A percentile compares a stretch with the other conserved stretches of the same genome.
Conservation (phyloP, 2,329 filamentous ascomycete species). For the Zymoseptoria ardabiliae region DNA sequence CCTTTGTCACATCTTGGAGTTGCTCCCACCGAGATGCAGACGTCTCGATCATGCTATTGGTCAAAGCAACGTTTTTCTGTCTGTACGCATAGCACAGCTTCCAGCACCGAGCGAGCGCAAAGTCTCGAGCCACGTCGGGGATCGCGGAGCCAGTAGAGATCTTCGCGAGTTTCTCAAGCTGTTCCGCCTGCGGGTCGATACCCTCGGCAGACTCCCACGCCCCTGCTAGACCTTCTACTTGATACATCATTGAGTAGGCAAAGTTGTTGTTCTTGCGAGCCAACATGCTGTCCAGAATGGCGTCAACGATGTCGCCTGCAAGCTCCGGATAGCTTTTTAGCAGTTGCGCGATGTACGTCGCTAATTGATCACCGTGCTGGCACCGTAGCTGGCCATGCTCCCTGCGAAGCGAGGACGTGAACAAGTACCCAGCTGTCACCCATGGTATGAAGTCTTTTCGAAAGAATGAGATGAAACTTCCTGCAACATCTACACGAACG, state of each 20-base stretch:
- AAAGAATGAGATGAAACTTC: conserved; percentile 32
- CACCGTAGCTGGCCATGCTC: conserved; percentile 28
- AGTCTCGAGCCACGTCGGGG: conserved; percentile 38
- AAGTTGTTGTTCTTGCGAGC: conserved; percentile 30
- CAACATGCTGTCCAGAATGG: conserved; percentile 27
- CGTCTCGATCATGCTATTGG: background rate
- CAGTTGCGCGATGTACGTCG: conserved; percentile 30
- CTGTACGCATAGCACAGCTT: conserved; percentile 17
- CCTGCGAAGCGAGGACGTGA: conserved; percentile 33
- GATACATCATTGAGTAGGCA: conserved; percentile 35
- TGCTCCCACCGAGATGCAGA: conserved; percentile 7
- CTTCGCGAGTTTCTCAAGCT: conserved; percentile 24
- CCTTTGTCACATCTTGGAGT: conserved; percentile 1
- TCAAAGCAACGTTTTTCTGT: background rate
- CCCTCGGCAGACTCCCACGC: conserved; percentile 22
- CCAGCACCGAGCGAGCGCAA: conserved; percentile 26
- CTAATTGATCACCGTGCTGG: conserved; percentile 35
- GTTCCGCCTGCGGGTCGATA: conserved; percentile 16
- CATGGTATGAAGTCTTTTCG: conserved; percentile 39
- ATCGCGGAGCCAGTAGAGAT: conserved; percentile 33
- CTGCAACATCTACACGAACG: conserved; percentile 15
- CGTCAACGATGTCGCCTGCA: conserved; percentile 19
- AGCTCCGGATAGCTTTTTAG: conserved; percentile 17
- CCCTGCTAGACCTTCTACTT: conserved; percentile 36
- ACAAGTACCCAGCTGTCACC: conserved; percentile 40